Percentiles rank a stretch among this genome's conserved stretches.
Evolutionary conservation across 192 early-diverging fungal genomes (phyloP).

Genomic region (Coemansia sp.): DNA sequence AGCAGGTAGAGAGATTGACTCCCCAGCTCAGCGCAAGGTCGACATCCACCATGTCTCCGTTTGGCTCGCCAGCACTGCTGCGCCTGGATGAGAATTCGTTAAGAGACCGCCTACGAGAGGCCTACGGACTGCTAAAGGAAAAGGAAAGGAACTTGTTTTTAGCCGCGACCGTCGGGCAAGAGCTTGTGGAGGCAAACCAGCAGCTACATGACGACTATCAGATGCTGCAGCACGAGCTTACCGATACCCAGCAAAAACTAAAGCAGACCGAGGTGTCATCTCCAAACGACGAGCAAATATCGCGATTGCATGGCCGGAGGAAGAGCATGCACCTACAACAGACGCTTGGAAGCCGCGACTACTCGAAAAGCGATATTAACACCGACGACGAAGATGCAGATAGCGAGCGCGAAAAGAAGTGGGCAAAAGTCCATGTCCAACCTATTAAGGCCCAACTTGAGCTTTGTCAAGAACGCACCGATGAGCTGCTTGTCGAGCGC

Average conservation of each 20-base stretch:
- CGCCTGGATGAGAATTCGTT: slow-evolving; percentile 33
- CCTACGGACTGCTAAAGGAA: slow-evolving; percentile 47
- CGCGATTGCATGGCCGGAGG: slow-evolving; percentile 31
- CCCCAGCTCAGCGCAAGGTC: slow-evolving; percentile 10
- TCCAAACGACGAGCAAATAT: slow-evolving; percentile 7
- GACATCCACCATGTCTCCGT: slow-evolving; percentile 14
- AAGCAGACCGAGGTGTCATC: not conserved
- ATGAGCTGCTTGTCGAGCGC: slow-evolving; percentile 42
- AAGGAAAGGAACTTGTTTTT: slow-evolving; percentile 46
- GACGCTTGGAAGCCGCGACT: not conserved
- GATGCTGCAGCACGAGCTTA: slow-evolving; percentile 23
- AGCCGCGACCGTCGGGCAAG: slow-evolving; percentile 47
- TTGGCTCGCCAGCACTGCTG: slow-evolving; percentile 38
- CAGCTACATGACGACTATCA: slow-evolving; percentile 39
- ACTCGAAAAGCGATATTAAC: not conserved
- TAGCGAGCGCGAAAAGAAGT: slow-evolving; percentile 25
- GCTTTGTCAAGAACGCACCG: slow-evolving; percentile 36
- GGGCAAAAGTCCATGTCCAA: slow-evolving; percentile 31
- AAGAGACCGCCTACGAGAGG: slow-evolving; percentile 40
- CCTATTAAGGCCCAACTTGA: slow-evolving; percentile 37
- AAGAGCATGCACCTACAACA: slow-evolving; percentile 30
- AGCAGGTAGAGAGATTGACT: slow-evolving; percentile 20
- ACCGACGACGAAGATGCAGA: not conserved
- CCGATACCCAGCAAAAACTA: slow-evolving; percentile 11
- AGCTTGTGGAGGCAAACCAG: slow-evolving; percentile 49